Conservation (phyloP, 2,329 filamentous ascomycete species). For the Colletotrichum sp. region DNA sequence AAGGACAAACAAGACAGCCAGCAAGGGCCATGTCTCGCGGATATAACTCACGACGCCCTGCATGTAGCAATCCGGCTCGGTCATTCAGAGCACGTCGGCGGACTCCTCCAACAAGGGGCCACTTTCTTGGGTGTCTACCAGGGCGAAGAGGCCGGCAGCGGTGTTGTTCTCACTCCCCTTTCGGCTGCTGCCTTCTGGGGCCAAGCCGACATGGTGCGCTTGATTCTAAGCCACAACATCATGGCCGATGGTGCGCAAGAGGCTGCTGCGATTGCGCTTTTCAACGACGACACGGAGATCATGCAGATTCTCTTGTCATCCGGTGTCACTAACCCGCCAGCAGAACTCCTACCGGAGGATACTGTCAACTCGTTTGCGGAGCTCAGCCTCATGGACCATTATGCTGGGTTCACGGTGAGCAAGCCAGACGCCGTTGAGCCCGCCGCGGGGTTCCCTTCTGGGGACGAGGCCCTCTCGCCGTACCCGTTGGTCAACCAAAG, state of each 20-base stretch:
- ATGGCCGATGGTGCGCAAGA: conserved; percentile 22
- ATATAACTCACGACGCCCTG: conserved; percentile 32
- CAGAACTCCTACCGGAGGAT: neutral
- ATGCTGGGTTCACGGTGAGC: neutral
- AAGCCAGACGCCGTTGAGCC: neutral
- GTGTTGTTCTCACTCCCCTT: conserved; percentile 29
- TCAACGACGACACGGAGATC: conserved; percentile 20
- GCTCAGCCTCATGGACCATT: neutral
- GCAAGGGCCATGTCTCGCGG: conserved; percentile 7
- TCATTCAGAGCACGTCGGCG: conserved; percentile 21
- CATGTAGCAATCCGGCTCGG: conserved; percentile 33
- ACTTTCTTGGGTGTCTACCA: conserved; percentile 25
- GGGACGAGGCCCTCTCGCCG: neutral
- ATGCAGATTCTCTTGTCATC: conserved; percentile 23
- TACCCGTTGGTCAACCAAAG: neutral
- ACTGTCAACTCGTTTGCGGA: neutral
- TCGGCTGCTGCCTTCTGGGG: conserved; percentile 32
- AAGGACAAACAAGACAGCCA: conserved; percentile 8
- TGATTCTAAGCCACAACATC: conserved; percentile 24
- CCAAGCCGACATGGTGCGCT: conserved; percentile 25
- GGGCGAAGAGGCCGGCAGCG: neutral
- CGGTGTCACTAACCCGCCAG: neutral
- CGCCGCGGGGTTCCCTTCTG: neutral
- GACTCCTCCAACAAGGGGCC: conserved; percentile 20
- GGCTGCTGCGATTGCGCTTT: conserved; percentile 26